Evolutionary conservation across 257 asterid genomes (phyloP).

Genomic region (Rubia yunnanensis): DNA sequence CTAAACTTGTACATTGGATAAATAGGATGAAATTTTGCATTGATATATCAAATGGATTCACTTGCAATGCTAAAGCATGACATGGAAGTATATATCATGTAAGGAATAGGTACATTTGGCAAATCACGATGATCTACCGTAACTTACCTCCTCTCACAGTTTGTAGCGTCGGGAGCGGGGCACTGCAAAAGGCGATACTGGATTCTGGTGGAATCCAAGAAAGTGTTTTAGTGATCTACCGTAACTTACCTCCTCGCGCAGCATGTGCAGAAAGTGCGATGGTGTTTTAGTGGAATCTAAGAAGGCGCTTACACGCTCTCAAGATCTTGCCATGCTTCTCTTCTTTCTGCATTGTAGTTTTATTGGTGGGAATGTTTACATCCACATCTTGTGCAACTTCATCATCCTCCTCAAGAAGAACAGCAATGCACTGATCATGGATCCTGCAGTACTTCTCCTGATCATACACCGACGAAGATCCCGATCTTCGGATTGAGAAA

Average conservation of each 20-base stretch:
- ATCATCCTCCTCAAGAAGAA: slow-evolving; percentile 6
- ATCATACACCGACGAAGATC: slow-evolving; percentile 22
- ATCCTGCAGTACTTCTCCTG: slow-evolving; percentile 44
- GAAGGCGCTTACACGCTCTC: slow-evolving; percentile 40
- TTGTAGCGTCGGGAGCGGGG: too few species aligned
- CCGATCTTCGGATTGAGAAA: slow-evolving; percentile 35
- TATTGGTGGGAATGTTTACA: neutral
- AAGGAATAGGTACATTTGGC: too few species aligned
- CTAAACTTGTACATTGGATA: neutral
- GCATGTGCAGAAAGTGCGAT: too few species aligned
- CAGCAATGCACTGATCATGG: slow-evolving; percentile 29
- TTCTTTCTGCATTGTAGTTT: slow-evolving; percentile 13
- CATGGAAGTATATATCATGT: neutral
- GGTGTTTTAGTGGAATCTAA: slow-evolving; percentile 24
- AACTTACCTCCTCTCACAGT: too few species aligned
- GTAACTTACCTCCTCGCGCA: too few species aligned
- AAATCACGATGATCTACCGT: too few species aligned
- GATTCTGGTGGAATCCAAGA: too few species aligned
- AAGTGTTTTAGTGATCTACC: too few species aligned
- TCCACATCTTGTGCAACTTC: neutral
- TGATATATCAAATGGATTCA: neutral
- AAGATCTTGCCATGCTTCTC: slow-evolving; percentile 26
- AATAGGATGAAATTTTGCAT: too few species aligned
- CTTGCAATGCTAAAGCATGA: neutral
- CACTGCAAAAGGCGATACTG: too few species aligned